Percentiles rank a stretch among this genome's conserved stretches.
Conservation (phyloP, 768 basidiomycete genomes). For the Mycena maculata region DNA sequence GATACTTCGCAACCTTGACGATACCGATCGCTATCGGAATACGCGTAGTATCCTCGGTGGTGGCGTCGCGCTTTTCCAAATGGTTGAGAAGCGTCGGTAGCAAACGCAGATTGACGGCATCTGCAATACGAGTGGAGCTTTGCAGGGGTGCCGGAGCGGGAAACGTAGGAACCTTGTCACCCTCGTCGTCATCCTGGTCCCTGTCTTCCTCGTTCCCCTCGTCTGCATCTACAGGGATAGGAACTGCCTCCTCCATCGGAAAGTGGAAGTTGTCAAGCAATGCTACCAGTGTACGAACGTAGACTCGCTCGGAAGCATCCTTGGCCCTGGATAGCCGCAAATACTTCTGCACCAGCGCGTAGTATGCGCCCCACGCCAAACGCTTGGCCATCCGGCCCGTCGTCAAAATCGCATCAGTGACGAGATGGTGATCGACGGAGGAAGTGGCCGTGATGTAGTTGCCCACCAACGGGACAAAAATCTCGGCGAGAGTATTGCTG, state of each 20-base stretch:
- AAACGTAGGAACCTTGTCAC: constrained; percentile 26
- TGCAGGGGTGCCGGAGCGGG: constrained; percentile 29
- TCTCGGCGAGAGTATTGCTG: constrained; percentile 77
- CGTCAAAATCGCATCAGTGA: constrained; percentile 88
- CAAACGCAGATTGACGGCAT: constrained; percentile 80
- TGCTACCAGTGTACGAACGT: constrained; percentile 85
- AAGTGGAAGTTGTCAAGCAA: constrained; percentile 94
- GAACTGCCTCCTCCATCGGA: constrained; percentile 73
- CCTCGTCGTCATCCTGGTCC: constrained; percentile 41
- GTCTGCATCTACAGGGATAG: constrained; percentile 45
- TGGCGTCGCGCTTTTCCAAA: constrained; percentile 82
- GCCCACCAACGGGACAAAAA: constrained; percentile 88
- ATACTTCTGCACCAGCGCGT: constrained; percentile 83
- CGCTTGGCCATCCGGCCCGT: constrained; percentile 82
- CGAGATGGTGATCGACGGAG: constrained; percentile 83
- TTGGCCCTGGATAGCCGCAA: constrained; percentile 76
- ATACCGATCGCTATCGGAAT: constrained; percentile 92
- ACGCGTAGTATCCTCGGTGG: constrained; percentile 85
- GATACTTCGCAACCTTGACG: constrained; percentile 82
- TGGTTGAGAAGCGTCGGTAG: constrained; percentile 85
- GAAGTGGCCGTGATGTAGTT: constrained; percentile 78
- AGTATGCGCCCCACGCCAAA: constrained; percentile 88
- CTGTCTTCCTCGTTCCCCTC: constrained; percentile 46
- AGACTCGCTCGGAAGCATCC: constrained; percentile 79
- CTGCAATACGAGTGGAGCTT: constrained; percentile 63